Percentiles rank a stretch among this genome's conserved stretches.
Evolutionary conservation across 2,329 filamentous ascomycete genomes (phyloP).

Genomic region (Fusarium tricinctum): DNA sequence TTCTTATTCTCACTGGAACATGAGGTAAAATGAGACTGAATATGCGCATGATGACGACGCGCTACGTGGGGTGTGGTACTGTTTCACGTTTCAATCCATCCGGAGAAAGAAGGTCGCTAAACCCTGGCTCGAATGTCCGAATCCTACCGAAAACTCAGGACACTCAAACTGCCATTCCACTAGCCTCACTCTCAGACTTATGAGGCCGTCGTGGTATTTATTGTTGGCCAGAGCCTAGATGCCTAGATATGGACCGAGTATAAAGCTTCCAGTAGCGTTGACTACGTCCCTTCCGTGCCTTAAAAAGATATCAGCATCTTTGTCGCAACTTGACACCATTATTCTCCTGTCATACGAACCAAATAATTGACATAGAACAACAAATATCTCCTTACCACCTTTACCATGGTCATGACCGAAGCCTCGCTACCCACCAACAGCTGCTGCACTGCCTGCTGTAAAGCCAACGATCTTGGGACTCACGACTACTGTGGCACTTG

Average conservation of each 20-base stretch:
- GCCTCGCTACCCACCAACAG: slow-evolving; percentile 38
- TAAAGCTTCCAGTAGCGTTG: slow-evolving; percentile 42
- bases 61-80: slow-evolving; percentile 40
- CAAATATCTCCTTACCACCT: neutral
- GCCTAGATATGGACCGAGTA: slow-evolving; percentile 38
- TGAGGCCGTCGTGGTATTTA: slow-evolving; percentile 39
- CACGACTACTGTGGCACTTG: slow-evolving; percentile 54
- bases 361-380: slow-evolving; percentile 8
- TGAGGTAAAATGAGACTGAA: slow-evolving; percentile 25
- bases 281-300: slow-evolving; percentile 16
- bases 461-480: slow-evolving; percentile 52
- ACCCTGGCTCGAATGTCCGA: slow-evolving; percentile 27
- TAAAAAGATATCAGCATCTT: slow-evolving; percentile 22
- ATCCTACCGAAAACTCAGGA: slow-evolving; percentile 30
- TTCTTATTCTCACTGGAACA: slow-evolving; percentile 7
- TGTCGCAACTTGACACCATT: slow-evolving; percentile 11
- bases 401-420: slow-evolving; percentile 41
- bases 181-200: slow-evolving; percentile 46
- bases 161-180: slow-evolving; percentile 28
- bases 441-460: slow-evolving; percentile 52
- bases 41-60: slow-evolving; percentile 34
- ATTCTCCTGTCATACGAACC: neutral
- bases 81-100: slow-evolving; percentile 48
- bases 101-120: slow-evolving; percentile 36
- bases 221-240: slow-evolving; percentile 31